Evolutionary conservation across 2,329 filamentous ascomycete genomes (phyloP).

Genomic region (Fusarium sp.): DNA sequence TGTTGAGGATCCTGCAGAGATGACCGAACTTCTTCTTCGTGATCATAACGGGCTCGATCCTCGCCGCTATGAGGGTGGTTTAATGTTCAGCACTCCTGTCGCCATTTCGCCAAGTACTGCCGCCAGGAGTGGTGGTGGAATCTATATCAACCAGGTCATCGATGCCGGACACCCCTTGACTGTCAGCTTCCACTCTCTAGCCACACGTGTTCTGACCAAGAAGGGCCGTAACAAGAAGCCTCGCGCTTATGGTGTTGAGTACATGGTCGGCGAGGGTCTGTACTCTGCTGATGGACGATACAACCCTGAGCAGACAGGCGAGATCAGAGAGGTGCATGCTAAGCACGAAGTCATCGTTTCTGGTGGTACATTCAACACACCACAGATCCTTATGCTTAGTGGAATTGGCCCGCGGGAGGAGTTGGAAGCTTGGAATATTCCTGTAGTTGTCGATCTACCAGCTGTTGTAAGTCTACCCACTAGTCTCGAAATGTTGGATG

Average conservation of each 20-base stretch:
- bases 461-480: background rate
- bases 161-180: conserved; percentile 8
- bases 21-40: background rate
- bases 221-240: background rate
- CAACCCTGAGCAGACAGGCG: background rate
- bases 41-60: background rate
- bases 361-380: background rate
- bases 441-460: fast-evolving
- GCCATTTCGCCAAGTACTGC: background rate
- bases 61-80: background rate
- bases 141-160: conserved; percentile 11
- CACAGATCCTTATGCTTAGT: background rate
- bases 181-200: conserved; percentile 5
- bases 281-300: conserved; percentile 16
- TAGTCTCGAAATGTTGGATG: fast-evolving
- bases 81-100: background rate
- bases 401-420: background rate
- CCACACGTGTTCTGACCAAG: background rate
- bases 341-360: conserved; percentile 15
- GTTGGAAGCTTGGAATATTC: background rate
- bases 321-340: background rate
- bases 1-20: background rate
- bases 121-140: background rate
- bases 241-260: background rate
- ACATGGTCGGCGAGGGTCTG: background rate